Conservation (phyloP, 2,329 filamentous ascomycete genomes). For the Colletotrichum agaves region DNA sequence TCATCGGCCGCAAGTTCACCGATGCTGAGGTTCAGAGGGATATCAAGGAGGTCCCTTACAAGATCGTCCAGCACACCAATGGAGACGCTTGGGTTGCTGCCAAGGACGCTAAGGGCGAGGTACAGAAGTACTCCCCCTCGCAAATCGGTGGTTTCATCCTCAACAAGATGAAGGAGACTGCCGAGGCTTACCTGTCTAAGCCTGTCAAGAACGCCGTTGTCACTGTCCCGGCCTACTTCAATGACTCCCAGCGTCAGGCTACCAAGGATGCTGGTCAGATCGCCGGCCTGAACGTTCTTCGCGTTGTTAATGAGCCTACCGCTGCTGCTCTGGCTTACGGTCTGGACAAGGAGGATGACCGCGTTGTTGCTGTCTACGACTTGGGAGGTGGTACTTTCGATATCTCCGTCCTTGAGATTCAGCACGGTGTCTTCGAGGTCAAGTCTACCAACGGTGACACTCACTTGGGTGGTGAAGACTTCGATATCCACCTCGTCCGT, state of each 20-base stretch:
- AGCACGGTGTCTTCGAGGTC: constrained; percentile 98
- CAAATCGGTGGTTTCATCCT: constrained; percentile 97
- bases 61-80: constrained; percentile 97
- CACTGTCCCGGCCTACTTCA: constrained; percentile 98
- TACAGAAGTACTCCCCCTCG: constrained; percentile 97
- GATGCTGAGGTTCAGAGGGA: constrained; percentile 95
- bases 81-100: constrained; percentile 87
- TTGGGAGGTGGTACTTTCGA: constrained; percentile 98
- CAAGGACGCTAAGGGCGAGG: constrained; percentile 87
- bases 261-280: constrained; percentile 99
- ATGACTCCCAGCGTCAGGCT: constrained; percentile 96
- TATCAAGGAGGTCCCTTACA: constrained; percentile 97
- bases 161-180: constrained; percentile 99
- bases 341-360: constrained; percentile 92
- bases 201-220: constrained; percentile 95
- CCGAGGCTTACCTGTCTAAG: constrained; percentile 91
- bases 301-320: constrained; percentile 98
- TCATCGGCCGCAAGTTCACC: constrained; percentile 97
- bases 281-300: constrained; percentile 93
- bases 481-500: constrained; percentile 93
- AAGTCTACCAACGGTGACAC: constrained; percentile 99
- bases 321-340: constrained; percentile 96
- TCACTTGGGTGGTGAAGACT: constrained; percentile 97
- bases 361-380: constrained; percentile 95
- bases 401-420: constrained; percentile 97